phyloP scores from a whole-genome alignment of 495 filamentous ascomycete genomes.

The Margaritispora aquatica region DNA sequence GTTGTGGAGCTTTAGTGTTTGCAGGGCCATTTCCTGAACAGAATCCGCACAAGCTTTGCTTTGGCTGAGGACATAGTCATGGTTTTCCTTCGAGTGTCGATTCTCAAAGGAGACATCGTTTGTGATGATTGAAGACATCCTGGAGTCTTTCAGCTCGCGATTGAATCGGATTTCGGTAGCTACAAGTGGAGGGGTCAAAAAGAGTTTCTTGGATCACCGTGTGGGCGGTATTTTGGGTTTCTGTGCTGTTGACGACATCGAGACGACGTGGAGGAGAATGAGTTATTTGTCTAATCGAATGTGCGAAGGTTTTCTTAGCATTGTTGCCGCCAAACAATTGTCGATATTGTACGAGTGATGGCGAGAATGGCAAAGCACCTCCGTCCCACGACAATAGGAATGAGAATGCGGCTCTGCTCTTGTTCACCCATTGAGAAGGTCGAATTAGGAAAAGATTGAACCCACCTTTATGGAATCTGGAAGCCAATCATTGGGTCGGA shows the following conservation, averaged over 20 bases:
- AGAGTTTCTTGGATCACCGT: not conserved
- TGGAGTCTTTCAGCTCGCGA: too few relatives aligned
- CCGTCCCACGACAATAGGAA: too few relatives aligned
- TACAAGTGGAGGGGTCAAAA: not conserved
- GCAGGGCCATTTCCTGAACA: not conserved
- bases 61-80: not conserved
- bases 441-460: too few relatives aligned
- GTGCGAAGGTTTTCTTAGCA: not conserved
- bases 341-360: not conserved
- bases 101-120: not conserved
- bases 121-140: not conserved
- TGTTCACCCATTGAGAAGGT: too few relatives aligned
- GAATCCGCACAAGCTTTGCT: not conserved
- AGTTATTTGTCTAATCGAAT: not conserved
- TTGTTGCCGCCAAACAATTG: not conserved
- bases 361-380: not conserved
- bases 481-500: too few relatives aligned
- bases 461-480: too few relatives aligned
- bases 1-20: not conserved
- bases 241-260: not conserved
- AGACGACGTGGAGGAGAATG: not conserved
- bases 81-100: not conserved
- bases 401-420: too few relatives aligned
- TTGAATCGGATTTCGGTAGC: not conserved
- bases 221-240: not conserved